phyloP scores from a whole-genome alignment of 1,284 basidiomycete species.

The Tilletia indica region DNA sequence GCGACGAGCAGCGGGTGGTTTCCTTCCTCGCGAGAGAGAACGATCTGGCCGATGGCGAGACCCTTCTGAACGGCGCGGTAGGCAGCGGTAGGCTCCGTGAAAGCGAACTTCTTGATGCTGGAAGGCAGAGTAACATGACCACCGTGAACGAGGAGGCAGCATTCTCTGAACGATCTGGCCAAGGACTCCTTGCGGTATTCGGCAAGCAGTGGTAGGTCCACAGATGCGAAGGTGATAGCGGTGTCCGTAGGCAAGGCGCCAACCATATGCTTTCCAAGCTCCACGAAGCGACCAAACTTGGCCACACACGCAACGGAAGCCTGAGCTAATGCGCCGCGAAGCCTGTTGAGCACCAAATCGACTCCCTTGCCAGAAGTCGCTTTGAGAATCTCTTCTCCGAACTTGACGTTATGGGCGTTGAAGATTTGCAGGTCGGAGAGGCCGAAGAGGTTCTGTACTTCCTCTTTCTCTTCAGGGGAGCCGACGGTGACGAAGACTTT shows the following conservation, averaged over 20 bases:
- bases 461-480: neutral
- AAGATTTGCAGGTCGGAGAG: neutral
- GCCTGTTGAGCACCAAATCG: conserved; percentile 1
- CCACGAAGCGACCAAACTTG: conserved; percentile 5
- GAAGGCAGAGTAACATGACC: neutral
- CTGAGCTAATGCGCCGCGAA: neutral
- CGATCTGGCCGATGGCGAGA: neutral
- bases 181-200: conserved; percentile 5
- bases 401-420: neutral
- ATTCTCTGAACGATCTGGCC: neutral
- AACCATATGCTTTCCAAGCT: neutral
- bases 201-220: neutral
- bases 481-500: conserved; percentile 5
- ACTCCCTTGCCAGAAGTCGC: neutral
- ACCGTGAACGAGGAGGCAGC: neutral
- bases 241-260: neutral
- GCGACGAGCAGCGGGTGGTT: neutral
- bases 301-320: neutral
- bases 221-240: neutral
- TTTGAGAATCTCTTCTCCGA: neutral
- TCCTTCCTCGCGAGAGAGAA: neutral
- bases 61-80: conserved; percentile 4
- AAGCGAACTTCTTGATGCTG: conserved; percentile 6
- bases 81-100: conserved; percentile 2
- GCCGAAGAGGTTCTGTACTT: neutral